phyloP scores from a whole-genome alignment of 1,284 basidiomycete species.

The Heimioporus retisporus region DNA sequence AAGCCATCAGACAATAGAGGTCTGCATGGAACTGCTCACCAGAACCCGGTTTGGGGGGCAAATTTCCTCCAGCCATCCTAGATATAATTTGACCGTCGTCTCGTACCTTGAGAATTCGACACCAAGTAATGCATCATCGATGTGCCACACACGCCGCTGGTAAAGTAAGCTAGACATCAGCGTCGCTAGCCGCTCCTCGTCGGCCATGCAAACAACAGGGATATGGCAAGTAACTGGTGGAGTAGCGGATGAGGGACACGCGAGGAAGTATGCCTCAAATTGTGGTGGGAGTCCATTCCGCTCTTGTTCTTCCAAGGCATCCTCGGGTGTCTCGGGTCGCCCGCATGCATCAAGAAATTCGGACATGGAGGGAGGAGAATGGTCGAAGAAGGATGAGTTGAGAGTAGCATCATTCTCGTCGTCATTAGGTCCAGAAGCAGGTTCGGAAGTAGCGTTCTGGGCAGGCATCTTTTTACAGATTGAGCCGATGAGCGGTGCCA shows the following conservation, averaged over 20 bases:
- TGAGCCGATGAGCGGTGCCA: slow-evolving; percentile 12
- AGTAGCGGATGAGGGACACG: background rate
- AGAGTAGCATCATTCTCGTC: background rate
- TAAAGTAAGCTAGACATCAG: no score
- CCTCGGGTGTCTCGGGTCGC: slow-evolving; percentile 1
- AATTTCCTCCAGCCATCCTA: no score
- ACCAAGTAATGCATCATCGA: no score
- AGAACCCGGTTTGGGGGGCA: no score
- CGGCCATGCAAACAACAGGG: no score
- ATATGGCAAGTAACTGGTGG: no score
- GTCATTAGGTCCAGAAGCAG: background rate
- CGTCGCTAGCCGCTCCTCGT: no score
- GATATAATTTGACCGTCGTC: no score
- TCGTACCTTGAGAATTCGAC: no score
- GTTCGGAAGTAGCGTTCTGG: background rate
- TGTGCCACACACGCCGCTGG: no score
- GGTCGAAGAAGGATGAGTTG: background rate
- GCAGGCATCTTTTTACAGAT: slow-evolving; percentile 11
- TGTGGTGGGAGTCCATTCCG: background rate
- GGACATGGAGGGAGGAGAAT: slow-evolving; percentile 9
- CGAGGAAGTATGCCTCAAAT: slow-evolving; percentile 15
- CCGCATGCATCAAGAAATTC: slow-evolving; percentile 14
- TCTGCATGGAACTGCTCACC: no score
- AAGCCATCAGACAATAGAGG: no score
- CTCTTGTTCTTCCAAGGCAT: slow-evolving; percentile 6